These are phyloP conservation scores for Trypanosoma avium DNA, from an alignment of 208 protist genomes.

Conservation along the genomic window DNA sequence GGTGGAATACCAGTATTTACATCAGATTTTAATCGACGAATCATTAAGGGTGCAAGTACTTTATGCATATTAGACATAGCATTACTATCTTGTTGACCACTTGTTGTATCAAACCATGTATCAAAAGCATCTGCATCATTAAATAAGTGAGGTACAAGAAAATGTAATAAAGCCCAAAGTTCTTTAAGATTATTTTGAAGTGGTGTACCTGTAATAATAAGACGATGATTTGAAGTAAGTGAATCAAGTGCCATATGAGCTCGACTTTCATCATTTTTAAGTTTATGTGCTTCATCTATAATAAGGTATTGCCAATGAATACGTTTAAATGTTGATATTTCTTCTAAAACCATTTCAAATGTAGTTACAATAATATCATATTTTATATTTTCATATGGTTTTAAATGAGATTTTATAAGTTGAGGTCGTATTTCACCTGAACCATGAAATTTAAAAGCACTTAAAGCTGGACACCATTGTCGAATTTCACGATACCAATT, in stretches of 20 bases:
- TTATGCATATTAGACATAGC: constrained; percentile 87
- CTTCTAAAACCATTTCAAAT: constrained; percentile 96
- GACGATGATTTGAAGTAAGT: constrained; percentile 81
- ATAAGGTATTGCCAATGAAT: constrained; percentile 96
- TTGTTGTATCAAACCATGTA: constrained; percentile 91
- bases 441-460: constrained; percentile 94
- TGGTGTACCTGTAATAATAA: constrained; percentile 98
- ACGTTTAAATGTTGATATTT: constrained; percentile 88
- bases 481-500: constrained; percentile 98
- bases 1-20: constrained; percentile 96
- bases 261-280: constrained; percentile 91
- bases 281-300: constrained; percentile 99
- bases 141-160: constrained; percentile 92
- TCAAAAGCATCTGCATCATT: constrained; percentile 86
- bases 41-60: constrained; percentile 95
- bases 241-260: constrained; percentile 68
- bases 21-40: constrained; percentile 96
- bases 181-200: constrained; percentile 98
- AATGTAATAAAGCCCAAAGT: constrained; percentile 96
- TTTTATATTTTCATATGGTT: constrained; percentile 49
- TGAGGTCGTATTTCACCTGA: constrained; percentile 88
- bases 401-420: constrained; percentile 64
- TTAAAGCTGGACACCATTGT: constrained; percentile 95
- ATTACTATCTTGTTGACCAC: constrained; percentile 75
- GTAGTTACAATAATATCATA: constrained; percentile 96